Base-by-base conservation (phyloP, 257 asterid species). In the Phtheirospermum japonicum region DNA sequence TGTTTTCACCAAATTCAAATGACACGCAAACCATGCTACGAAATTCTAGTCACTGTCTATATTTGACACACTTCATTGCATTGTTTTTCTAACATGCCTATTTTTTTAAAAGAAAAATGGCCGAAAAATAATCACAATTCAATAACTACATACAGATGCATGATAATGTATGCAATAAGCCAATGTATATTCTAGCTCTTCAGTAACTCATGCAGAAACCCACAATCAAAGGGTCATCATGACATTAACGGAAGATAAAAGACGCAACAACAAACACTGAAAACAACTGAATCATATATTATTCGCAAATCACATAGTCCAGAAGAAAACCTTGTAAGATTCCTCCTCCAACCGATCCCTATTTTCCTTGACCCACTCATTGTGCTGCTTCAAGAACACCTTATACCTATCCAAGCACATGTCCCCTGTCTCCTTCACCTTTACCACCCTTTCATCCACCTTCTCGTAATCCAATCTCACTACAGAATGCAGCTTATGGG, bases 331-430 rank as follows among this genome's bases (percentile, higher is more conserved):
- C 98, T 86, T 81, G 59, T 78, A 91, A 4, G 98, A 84, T 62
- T 91, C 94, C 64, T 84, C 87, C 73, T 88, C 96, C 80, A 91
- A 70, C 30, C 79, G 79, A 64, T 84, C 86, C 77, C 82, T 84
- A 63, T 91, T 88, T 3, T 81, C 87, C 63, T 77, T 90, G 39
- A 78, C 96, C 98, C 98, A 91, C 75, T 84, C 93, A 34, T 77
- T 65, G 52, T 91, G 86, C 68, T 91, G 98, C 79, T 91, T 91
- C 85, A 88, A 56, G 72, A 91, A 91, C 85, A 86, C 45, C 26
- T 77, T 89, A 74, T 91, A 91, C 81, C 97, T 82, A 34, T 88
- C 95, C 73, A 83, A 72, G 56, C 74, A 71, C 89, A 91, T 75
- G 61, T 75, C 79, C 63, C 58, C 84, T 6, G 68, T 54, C 20